phyloP scores from a whole-genome alignment of 495 filamentous ascomycete species.

The Thermothielavioides terrestris region DNA sequence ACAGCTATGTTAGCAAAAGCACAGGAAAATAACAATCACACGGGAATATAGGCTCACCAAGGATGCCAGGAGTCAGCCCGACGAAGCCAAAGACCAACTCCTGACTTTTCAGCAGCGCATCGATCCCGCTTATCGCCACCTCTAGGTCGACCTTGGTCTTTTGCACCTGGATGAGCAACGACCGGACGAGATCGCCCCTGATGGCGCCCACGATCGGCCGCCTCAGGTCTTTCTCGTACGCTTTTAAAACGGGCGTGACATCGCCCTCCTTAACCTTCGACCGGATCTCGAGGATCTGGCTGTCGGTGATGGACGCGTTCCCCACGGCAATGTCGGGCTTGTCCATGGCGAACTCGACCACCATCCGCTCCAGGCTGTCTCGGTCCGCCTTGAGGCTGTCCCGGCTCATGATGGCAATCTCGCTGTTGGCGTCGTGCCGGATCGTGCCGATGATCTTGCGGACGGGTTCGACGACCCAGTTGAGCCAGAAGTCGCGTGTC shows the following conservation, averaged over 20 bases:
- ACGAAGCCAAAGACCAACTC: conserved; percentile 97
- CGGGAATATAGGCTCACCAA: conserved; percentile 32
- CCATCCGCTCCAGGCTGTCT: conserved; percentile 91
- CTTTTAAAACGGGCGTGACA: conserved; percentile 78
- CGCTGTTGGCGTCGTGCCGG: conserved; percentile 78
- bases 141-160: conserved; percentile 99
- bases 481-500: conserved; percentile 79
- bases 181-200: conserved; percentile 76
- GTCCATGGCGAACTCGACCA: conserved; percentile 84
- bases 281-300: conserved; percentile 59
- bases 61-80: conserved; percentile 78
- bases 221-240: conserved; percentile 80
- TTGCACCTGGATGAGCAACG: conserved; percentile 90
- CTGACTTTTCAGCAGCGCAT: conserved; percentile 85
- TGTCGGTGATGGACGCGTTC: conserved; percentile 37
- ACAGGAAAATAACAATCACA: background rate
- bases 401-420: conserved; percentile 92
- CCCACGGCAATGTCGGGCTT: conserved; percentile 50
- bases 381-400: conserved; percentile 81
- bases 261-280: conserved; percentile 81
- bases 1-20: conserved; percentile 12
- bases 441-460: conserved; percentile 83
- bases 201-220: conserved; percentile 71
- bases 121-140: conserved; percentile 89
- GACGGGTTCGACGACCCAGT: conserved; percentile 85